A percentile compares a stretch with the other conserved stretches of the same genome.
phyloP scores from a whole-genome alignment of 2,329 filamentous ascomycete genomes.

The Trichoderma atrobrunneum region DNA sequence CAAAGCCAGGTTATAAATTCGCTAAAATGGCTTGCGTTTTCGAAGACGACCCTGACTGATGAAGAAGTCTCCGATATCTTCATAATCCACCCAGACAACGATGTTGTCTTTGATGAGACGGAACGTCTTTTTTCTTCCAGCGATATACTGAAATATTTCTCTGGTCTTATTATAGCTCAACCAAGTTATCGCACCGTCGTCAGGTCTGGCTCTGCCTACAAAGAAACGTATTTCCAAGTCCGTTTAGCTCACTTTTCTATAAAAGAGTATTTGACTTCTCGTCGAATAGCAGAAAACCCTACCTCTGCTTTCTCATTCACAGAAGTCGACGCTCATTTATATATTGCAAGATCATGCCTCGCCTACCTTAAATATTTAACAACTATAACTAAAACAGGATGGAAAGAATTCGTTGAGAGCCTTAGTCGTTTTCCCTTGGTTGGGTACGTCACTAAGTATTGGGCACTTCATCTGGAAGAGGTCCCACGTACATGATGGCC shows the following conservation, averaged over 20 bases:
- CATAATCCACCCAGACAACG: background rate
- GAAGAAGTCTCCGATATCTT: background rate
- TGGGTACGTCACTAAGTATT: background rate
- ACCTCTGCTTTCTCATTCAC: background rate
- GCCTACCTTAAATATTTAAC: background rate
- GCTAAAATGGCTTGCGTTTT: background rate
- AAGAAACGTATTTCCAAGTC: background rate
- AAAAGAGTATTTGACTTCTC: background rate
- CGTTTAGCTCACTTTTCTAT: background rate
- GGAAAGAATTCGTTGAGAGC: background rate
- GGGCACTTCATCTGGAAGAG: background rate
- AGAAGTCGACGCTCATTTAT: background rate
- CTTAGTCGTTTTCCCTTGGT: rapidly evolving
- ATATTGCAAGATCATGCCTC: background rate
- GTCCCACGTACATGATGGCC: background rate
- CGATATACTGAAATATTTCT: background rate
- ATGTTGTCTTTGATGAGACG: background rate
- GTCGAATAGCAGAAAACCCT: background rate
- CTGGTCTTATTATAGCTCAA: background rate
- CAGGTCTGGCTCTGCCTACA: too few relatives aligned
- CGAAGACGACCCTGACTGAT: background rate
- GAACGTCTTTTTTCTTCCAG: background rate
- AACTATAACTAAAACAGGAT: rapidly evolving
- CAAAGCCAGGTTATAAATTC: background rate
- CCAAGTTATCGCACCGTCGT: too few relatives aligned